Evolutionary conservation across 2,329 filamentous ascomycete genomes (phyloP), one percentile per base, ranked within the genome.

Genomic region (Scopulariopsis brevicaulis): DNA sequence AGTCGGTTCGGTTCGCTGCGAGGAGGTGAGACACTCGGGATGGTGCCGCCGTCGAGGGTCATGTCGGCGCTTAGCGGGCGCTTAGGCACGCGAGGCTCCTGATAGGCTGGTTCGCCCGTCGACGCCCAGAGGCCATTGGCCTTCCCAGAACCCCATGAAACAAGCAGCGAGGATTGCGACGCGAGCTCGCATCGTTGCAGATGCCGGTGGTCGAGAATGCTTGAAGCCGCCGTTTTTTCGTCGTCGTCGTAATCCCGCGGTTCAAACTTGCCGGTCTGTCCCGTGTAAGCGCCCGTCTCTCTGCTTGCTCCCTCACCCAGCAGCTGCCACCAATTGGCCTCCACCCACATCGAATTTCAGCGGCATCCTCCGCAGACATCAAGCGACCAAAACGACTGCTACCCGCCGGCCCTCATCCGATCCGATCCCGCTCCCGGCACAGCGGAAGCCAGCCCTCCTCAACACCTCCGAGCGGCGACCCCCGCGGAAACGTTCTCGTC

Each of bases 61-160:
- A 37, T 4, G 55, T 56, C 37, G 55, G 55, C 55, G 55, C 55
- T 53, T 57, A 53, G 55, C 8, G 48, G 55, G 55, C 55, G 55
- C 48, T 53, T 57, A 57, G 5, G 37, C 46, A 24, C 46, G 22
- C 8, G 11, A 12, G 20, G 46, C 46, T 50, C 37, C 46, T 50
- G 46, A 50, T 50, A 22, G 18, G 46, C 22, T 20, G 20, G 46
- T 22, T 24, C 8, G n/a, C n/a, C n/a, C 18, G 22, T 50, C 46
- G 46, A 24, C 46, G 8, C 10, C 46, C n/a, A 2, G 20, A 14
- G 20, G 20, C 46, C 46, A 24, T 50, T 50, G 46, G 20, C 37
- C 46, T 46, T 46, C 40, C 5, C 15, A 14, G 40, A 15, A 14
- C 20, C n/a, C 24, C 4, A 6, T 24, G 46, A 50, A 50, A 50